Percentiles rank a stretch among this genome's conserved stretches.
Evolutionary conservation across 2,329 filamentous ascomycete species (phyloP).

Genomic region (Trichoderma aggressivum): DNA sequence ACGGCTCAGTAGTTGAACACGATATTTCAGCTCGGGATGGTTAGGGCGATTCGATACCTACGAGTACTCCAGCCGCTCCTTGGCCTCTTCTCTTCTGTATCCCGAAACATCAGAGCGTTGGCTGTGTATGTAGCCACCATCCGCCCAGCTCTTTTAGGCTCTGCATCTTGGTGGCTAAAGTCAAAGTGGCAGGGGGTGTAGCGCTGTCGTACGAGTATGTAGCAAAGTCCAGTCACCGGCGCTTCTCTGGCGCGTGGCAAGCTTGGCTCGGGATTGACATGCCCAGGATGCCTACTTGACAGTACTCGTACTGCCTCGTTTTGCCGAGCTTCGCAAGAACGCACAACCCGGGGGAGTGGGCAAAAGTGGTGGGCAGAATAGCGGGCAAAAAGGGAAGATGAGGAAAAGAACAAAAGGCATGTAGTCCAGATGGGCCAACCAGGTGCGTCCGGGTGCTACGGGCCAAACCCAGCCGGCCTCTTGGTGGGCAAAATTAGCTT

Average conservation of each 20-base stretch:
- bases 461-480: background rate
- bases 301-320: background rate
- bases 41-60: background rate
- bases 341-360: background rate
- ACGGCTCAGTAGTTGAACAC: background rate
- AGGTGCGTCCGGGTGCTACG: background rate
- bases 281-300: background rate
- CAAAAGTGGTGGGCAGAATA: background rate
- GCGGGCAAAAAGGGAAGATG: background rate
- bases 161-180: slow-evolving; percentile 15
- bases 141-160: background rate
- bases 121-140: background rate
- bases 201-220: slow-evolving; percentile 5
- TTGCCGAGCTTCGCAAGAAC: background rate
- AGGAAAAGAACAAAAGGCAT: background rate
- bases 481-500: slow-evolving; percentile 10
- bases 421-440: background rate
- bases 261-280: slow-evolving; percentile 11
- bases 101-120: background rate
- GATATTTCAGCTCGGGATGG: background rate
- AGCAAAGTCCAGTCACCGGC: slow-evolving; percentile 12
- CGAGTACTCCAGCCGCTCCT: background rate
- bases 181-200: slow-evolving; percentile 1
- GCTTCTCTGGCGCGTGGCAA: slow-evolving; percentile 14
- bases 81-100: background rate